Base-by-base conservation (phyloP, 2,329 filamentous ascomycete species). In the Coleophoma crateriformis region DNA sequence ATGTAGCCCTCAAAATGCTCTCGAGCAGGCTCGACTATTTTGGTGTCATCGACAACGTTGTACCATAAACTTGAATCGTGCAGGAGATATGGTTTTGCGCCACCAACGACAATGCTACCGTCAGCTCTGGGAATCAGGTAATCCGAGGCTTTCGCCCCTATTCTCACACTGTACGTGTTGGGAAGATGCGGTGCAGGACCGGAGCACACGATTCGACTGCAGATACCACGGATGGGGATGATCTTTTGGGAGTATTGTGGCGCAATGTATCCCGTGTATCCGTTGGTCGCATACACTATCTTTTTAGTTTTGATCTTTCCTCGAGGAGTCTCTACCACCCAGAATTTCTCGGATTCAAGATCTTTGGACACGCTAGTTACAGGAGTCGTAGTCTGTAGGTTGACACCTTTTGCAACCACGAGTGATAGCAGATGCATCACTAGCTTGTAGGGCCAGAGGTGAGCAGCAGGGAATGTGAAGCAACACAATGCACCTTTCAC, bases 281-380 rank as follows among this genome's bases (percentile, higher is more conserved):
- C 85, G 56, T 88, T 88, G 2, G 81, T 86, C 10, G 84, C 82
- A 38, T 85, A 72, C 15, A 88, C 68, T 13, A 88, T 70, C 33
- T 74, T 75, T 22, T 68, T 70, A 1, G 84, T 71, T 10, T 57
- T 62, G 47, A 85, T 74, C 0, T 53, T 61, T 11, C 84, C 85
- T 17, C 82, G 73, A 0, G 70, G 61, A 3, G 82, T 86, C 10
- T 70, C 60, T 1, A 82, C 65, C 1, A 62, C 69, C 68, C 76
- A 81, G 41, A 54, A 55, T 12, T 60, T 59, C 10, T 60, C 56
- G 7, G 47, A 32, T 35, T 62, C 57, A 1, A 56, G 35, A 17
- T 53, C 49, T 0, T 54, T 46, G 4, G 56, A 60, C 2, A 54
- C 41, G 10, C 33, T 41, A 3, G 46, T 54, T 7, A 75, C 75